Evolutionary conservation across 805 yeast species (phyloP).

Genomic region (Debaryomyces castellii): DNA sequence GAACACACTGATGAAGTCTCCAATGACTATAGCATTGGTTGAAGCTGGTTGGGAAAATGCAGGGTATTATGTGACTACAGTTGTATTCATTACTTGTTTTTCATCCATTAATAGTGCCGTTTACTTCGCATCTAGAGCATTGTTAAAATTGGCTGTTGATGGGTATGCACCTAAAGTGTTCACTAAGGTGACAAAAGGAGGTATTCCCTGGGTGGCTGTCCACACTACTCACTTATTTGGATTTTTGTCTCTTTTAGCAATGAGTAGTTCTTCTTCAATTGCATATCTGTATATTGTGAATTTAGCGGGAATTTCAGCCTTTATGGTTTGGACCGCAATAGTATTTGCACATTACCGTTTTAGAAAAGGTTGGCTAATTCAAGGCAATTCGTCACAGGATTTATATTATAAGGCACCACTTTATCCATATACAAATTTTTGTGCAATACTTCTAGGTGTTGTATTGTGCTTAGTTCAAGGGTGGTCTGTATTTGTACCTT

Average conservation of each 20-base stretch:
- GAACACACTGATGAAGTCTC: constrained; percentile 10
- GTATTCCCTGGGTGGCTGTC: constrained; percentile 13
- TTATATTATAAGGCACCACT: constrained; percentile 16
- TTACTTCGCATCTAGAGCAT: constrained; percentile 8
- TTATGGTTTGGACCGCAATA: constrained; percentile 22
- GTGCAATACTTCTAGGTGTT: constrained; percentile 13
- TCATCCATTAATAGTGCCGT: constrained; percentile 12
- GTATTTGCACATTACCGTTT: constrained; percentile 16
- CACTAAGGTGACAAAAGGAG: constrained; percentile 8
- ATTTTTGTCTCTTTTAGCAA: constrained; percentile 17
- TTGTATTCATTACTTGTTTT: constrained; percentile 9
- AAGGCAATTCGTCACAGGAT: constrained; percentile 11
- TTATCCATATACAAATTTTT: constrained; percentile 15
- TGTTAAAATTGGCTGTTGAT: constrained; percentile 9
- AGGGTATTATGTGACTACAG: constrained; percentile 11
- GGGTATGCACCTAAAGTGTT: constrained; percentile 11
- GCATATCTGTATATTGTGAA: constrained; percentile 19
- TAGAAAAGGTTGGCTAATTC: constrained; percentile 19
- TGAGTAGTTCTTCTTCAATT: constrained; percentile 13
- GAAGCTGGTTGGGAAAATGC: constrained; percentile 12
- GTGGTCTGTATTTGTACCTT: constrained; percentile 21
- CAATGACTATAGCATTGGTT: constrained; percentile 12
- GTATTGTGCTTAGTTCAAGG: constrained; percentile 21
- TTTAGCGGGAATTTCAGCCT: constrained; percentile 19
- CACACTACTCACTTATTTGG: constrained; percentile 15